Base-by-base conservation (phyloP, 768 basidiomycete genomes). In the Tylopilus sp. region DNA sequence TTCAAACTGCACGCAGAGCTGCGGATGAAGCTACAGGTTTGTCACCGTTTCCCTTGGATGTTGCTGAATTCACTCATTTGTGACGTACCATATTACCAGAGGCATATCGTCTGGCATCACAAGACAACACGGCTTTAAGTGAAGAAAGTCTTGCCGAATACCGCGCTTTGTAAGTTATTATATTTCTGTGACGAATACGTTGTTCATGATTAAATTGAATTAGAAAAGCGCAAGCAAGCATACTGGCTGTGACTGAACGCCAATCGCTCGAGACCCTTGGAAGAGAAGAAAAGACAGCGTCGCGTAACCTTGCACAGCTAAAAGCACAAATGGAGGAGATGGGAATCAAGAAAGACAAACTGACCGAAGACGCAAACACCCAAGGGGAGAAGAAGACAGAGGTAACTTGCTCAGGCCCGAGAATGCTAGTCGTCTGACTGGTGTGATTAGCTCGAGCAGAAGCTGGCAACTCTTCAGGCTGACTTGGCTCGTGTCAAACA, bases 131-230 rank as follows among this genome's bases (percentile, higher is more conserved):
- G 40, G 85, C 89, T 0, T 74, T 99, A 6, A 88, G 82, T 51
- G 86, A 91, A 64, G 86, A 90, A 52, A 90, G 86, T 63, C 73
- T 98, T 14, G 86, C 88, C 34, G 90, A 98, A 67, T 99, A 99
- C 68, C 62, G 61, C 9, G 52, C 59, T 38, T 37, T 68, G 64
- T 65, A 63, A 65, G 21, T 17, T 24, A 17, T 19, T 21, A 3
- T 21, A 14, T 46, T 10, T 31, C 3, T 22, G 26, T 46, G 9
- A 34, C 43, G 9, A n/a, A 13, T 17, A 10, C 4, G 14, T 38
- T 22, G 30, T 29, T 65, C 42, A 69, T 9, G 5, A 42, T 37
- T 14, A 33, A 40, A 1, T 37, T 34, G 8, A 28, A 45, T 24
- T 56, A 96, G 94, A 34, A 94, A 96, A 73, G 83, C 85, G 0